Evolutionary conservation across 208 protist species (phyloP).

Genomic region (Blechomonas ayalai): DNA sequence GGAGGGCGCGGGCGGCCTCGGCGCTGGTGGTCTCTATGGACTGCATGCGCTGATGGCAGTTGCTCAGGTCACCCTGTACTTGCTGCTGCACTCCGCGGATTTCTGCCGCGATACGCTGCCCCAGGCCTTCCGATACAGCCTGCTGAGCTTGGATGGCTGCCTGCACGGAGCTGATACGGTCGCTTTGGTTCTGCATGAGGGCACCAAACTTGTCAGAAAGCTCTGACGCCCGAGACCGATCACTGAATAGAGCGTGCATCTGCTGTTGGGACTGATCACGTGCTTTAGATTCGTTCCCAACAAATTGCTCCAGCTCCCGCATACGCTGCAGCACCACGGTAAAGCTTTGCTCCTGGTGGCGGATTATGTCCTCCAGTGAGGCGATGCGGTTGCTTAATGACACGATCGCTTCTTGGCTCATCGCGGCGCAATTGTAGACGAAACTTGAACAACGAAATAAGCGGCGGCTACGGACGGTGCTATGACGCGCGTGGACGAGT

Average conservation of each 20-base stretch:
- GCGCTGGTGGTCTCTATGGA: slow-evolving; percentile 29
- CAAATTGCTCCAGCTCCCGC: slow-evolving; percentile 66
- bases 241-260: slow-evolving; percentile 19
- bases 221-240: slow-evolving; percentile 14
- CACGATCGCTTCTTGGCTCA: slow-evolving; percentile 17
- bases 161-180: slow-evolving; percentile 46
- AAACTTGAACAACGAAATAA: too few species aligned
- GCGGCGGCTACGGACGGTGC: too few species aligned
- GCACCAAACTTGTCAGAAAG: slow-evolving; percentile 9
- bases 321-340: slow-evolving; percentile 55
- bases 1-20: slow-evolving; percentile 37
- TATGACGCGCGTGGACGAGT: too few species aligned
- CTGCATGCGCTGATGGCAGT: slow-evolving; percentile 42
- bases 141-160: slow-evolving; percentile 36
- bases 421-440: too few species aligned
- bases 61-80: slow-evolving; percentile 43
- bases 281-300: slow-evolving; percentile 33
- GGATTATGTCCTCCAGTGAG: slow-evolving; percentile 80
- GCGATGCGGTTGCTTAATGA: slow-evolving; percentile 50
- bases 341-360: slow-evolving; percentile 59
- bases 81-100: slow-evolving; percentile 50
- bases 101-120: slow-evolving; percentile 37
- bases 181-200: slow-evolving; percentile 30
- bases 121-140: slow-evolving; percentile 30
- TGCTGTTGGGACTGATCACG: slow-evolving; percentile 42